Conservation (phyloP, 1,284 basidiomycete genomes). For the Microbotryum intermedium region DNA sequence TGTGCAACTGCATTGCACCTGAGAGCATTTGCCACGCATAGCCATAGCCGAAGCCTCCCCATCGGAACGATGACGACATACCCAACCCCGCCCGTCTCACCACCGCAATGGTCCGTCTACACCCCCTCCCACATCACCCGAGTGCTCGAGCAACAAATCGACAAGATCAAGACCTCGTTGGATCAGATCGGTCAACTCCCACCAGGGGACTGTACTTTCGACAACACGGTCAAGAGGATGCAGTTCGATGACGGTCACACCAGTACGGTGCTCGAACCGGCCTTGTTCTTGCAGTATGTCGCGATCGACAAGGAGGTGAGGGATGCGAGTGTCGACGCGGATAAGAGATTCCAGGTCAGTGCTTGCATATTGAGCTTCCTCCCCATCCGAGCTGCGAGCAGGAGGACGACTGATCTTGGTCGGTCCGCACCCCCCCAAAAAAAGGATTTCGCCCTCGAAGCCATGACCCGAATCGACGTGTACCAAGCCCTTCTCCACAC, state of each 20-base stretch:
- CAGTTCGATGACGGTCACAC: constrained; percentile 52
- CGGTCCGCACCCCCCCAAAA: background rate
- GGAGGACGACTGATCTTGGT: background rate
- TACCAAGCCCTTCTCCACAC: constrained; percentile 62
- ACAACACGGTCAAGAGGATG: constrained; percentile 47
- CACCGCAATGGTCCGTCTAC: constrained; percentile 40
- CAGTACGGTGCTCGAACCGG: constrained; percentile 50
- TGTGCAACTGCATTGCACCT: background rate
- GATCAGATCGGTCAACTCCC: constrained; percentile 58
- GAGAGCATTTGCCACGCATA: background rate
- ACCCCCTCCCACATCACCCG: constrained; percentile 53
- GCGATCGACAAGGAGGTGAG: constrained; percentile 59
- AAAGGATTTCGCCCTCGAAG: constrained; percentile 56
- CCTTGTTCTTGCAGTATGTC: constrained; percentile 70
- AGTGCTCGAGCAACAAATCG: constrained; percentile 55
- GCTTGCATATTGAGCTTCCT: background rate
- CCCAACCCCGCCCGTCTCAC: constrained; percentile 9
- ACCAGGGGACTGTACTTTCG: constrained; percentile 47
- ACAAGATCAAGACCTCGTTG: constrained; percentile 49
- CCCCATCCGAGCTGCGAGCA: too few species aligned
- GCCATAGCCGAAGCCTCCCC: background rate
- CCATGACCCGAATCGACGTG: constrained; percentile 66
- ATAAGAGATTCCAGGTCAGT: constrained; percentile 50
- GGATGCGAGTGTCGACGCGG: constrained; percentile 62
- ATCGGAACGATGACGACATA: constrained; percentile 3